Evolutionary conservation across 495 filamentous ascomycete species (phyloP), one percentile per base, ranked within the genome.

Genomic region (Aspergillus haitiensis): DNA sequence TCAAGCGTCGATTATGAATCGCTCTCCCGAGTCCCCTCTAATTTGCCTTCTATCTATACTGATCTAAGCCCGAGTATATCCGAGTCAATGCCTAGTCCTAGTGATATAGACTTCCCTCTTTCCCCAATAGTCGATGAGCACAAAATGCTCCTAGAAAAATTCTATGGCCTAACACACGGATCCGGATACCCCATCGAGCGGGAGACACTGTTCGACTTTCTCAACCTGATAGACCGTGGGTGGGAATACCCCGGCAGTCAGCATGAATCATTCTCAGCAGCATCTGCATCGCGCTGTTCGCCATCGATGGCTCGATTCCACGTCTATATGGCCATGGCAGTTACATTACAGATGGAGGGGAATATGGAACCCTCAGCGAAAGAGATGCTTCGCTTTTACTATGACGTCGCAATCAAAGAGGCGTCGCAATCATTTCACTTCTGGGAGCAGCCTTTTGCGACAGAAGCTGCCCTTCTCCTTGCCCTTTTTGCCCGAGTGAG

Each of bases 291-390:
- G 21, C 3, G 21, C 21, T 62, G 50, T 27, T 18, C 56, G 0
- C 18, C 33, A 5, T 56, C 63, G 0, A 59, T 65, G 59, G 63
- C 63, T 1, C 49, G 51, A n/a, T 65, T 62, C 16, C 63, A 62
- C 12, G 63, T 65, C 7, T 60, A 59, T 51, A 62, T 65, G 63
- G 59, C 63, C 0, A 65, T 65, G 59, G 63, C 63, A 7, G 44
- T 60, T n/a, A 59, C 37, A 7, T 40, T 65, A n/a, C 16, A 52
- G n/a, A 42, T 62, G 37, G 54, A 62, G 31, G 21, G 9, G 16
- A 56, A 56, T 7, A 48, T 39, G 5, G 5, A 48, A 13, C 44
- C 51, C 4, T 36, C 50, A 1, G 52, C 55, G 7, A 46, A 34
- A 7, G 18, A 52, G 0, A 12, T 65, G 18, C n/a, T 65, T 27